Evolutionary conservation across 2,329 filamentous ascomycete genomes (phyloP).

Genomic region (Pezicula neosporulosa): DNA sequence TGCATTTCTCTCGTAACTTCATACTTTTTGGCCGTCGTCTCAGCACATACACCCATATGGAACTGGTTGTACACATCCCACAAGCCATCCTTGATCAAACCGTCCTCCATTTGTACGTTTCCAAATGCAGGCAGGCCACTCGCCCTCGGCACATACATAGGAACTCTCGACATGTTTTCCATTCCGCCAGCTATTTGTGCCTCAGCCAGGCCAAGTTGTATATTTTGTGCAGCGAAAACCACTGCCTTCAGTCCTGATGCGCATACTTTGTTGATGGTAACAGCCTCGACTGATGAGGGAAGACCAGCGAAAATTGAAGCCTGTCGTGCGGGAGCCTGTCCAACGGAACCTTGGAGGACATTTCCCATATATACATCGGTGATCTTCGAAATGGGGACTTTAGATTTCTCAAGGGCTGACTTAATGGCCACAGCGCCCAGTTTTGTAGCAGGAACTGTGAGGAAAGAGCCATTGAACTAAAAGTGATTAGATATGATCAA

Average conservation of each 20-base stretch:
- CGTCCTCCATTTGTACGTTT: constrained; percentile 83
- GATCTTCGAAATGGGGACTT: constrained; percentile 75
- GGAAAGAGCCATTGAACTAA: constrained; percentile 92
- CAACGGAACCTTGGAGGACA: constrained; percentile 78
- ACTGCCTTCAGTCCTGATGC: constrained; percentile 93
- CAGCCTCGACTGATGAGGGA: constrained; percentile 75
- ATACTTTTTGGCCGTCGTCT: constrained; percentile 89
- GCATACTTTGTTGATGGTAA: constrained; percentile 98
- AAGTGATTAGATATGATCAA: background rate
- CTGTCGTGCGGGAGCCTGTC: constrained; percentile 90
- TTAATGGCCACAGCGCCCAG: constrained; percentile 91
- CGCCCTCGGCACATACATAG: constrained; percentile 84
- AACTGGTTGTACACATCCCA: constrained; percentile 97
- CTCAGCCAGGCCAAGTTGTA: constrained; percentile 85
- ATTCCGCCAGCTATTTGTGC: constrained; percentile 92
- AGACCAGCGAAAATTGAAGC: constrained; percentile 86
- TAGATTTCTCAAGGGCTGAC: constrained; percentile 82
- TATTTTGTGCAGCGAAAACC: constrained; percentile 85
- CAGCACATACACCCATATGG: constrained; percentile 97
- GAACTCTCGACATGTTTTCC: constrained; percentile 96
- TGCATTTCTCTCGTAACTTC: constrained; percentile 79
- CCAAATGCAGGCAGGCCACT: constrained; percentile 82
- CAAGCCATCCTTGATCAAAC: constrained; percentile 88
- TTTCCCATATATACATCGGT: constrained; percentile 98
- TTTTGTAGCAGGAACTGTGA: constrained; percentile 77